Base-by-base conservation (phyloP, 2,329 filamentous ascomycete genomes). In the Ceratocystis harringtonii region DNA sequence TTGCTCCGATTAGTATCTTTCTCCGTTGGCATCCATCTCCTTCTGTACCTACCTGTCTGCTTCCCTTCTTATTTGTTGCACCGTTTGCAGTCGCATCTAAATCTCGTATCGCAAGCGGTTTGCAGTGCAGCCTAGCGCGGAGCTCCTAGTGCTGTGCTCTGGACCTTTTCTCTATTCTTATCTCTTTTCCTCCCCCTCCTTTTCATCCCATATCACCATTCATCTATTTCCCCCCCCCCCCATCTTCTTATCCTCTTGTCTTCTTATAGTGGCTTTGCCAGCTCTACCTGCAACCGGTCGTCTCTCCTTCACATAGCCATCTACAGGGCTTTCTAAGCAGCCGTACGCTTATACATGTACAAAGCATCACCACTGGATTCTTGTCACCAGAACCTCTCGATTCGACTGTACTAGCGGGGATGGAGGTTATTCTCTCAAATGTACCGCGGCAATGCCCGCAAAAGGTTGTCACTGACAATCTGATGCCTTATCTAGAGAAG, bases 351-450 rank as follows among this genome's bases (percentile, higher is more conserved):
- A 15, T 41, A 41, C 36, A 41, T 41, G 36, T 41, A 41, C 36
- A 41, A 12, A 15, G 36, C 10, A 41, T 41, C 12, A 12, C 12
- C 36, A 15, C 10, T 12, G 0, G 36, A 10, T 41, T 41, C 36
- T 41, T 12, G 36, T 15, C 7, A 17, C 22, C 55, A 36, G 28
- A 15, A n/a, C 64, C 44, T 36, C 5, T 28, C 17, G n/a, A 7
- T 43, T 44, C 19, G 19, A 32, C 43, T n/a, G 28, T 30, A 12
- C 28, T 25, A n/a, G 22, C 45, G 3, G 8, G 28, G 12, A 81
- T 83, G 76, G 79, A 82, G 68, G 75, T 79, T 10, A 77, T 76
- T 44, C 69, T 82, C 41, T 68, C 64, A 15, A 76, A 77, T 10
- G 72, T 83, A 15, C 79, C 80, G 1, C 36, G 63, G 8, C 71